These are phyloP conservation scores for Claviceps pazoutovae DNA, from an alignment of 2,329 filamentous ascomycete species.

Conservation along the genomic window DNA sequence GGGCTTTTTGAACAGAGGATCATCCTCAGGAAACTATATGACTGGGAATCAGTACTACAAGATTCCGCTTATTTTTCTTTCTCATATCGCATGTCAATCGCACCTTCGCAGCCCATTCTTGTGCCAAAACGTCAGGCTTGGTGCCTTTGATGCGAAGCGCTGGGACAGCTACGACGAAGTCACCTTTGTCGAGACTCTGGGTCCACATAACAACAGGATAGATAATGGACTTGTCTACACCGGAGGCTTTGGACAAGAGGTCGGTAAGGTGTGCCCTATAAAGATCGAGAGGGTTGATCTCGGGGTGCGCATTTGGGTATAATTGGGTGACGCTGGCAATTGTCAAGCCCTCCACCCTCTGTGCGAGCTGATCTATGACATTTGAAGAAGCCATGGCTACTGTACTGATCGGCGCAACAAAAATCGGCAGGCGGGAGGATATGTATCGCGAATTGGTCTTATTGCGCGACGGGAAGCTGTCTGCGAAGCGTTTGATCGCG, in stretches of 20 bases:
- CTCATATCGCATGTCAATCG: background rate
- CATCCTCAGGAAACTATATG: conserved; percentile 56
- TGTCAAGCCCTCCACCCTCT: conserved; percentile 7
- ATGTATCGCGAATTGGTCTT: background rate
- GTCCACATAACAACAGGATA: conserved; percentile 71
- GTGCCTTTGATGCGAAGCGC: conserved; percentile 64
- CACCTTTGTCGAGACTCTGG: conserved; percentile 65
- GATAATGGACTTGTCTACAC: conserved; percentile 56
- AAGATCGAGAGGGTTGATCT: conserved; percentile 62
- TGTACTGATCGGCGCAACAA: background rate
- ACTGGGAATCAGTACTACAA: background rate
- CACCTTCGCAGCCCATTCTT: conserved; percentile 49
- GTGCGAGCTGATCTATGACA: conserved; percentile 4
- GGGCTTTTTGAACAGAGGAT: conserved; percentile 59
- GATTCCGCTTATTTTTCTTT: background rate
- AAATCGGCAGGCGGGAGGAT: background rate
- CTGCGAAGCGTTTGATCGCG: background rate
- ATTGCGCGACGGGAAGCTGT: background rate
- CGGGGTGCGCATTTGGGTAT: conserved; percentile 48
- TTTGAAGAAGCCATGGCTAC: conserved; percentile 2
- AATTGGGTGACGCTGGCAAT: conserved; percentile 1
- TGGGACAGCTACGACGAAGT: conserved; percentile 64
- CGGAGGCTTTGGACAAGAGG: conserved; percentile 52
- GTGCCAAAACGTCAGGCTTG: conserved; percentile 48
- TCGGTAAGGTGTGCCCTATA: conserved; percentile 66